Conservation (phyloP, 2,329 filamentous ascomycete species). For the Huntiella omanensis region DNA sequence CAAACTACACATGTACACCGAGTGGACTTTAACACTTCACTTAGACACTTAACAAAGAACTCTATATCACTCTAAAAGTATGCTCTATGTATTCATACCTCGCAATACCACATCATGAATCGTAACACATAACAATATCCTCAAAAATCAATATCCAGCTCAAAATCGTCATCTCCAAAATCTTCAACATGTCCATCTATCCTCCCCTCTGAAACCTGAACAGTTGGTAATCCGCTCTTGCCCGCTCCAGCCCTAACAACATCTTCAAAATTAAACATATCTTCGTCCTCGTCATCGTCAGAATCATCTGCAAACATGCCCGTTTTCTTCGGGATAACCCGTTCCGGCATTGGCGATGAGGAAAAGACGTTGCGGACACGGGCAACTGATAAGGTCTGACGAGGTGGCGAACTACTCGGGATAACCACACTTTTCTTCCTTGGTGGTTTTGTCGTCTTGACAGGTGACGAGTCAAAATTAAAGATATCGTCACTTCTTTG, state of each 20-base stretch:
- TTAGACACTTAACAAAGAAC: no score
- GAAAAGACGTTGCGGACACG: background rate
- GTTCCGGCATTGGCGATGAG: background rate
- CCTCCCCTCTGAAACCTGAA: background rate
- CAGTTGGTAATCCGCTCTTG: background rate
- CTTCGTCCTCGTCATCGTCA: background rate
- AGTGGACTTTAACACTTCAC: no score
- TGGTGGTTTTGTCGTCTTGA: background rate
- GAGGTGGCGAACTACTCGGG: background rate
- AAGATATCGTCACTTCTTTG: slow-evolving; percentile 3
- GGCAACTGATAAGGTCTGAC: background rate
- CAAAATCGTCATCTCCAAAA: slow-evolving; percentile 8
- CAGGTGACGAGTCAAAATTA: background rate
- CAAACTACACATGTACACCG: no score
- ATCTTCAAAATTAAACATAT: background rate
- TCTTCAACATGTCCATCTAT: background rate
- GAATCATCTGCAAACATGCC: background rate
- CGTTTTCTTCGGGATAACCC: background rate
- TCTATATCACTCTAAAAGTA: no score
- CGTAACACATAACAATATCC: slow-evolving; percentile 3
- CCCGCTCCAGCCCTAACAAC: background rate
- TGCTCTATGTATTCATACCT: no score
- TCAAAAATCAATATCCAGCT: slow-evolving; percentile 6
- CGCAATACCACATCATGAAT: background rate
- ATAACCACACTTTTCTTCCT: slow-evolving; percentile 2